Evolutionary conservation across 371 early-diverging fungal genomes (phyloP).

Genomic region (Haplosporangium sp.): DNA sequence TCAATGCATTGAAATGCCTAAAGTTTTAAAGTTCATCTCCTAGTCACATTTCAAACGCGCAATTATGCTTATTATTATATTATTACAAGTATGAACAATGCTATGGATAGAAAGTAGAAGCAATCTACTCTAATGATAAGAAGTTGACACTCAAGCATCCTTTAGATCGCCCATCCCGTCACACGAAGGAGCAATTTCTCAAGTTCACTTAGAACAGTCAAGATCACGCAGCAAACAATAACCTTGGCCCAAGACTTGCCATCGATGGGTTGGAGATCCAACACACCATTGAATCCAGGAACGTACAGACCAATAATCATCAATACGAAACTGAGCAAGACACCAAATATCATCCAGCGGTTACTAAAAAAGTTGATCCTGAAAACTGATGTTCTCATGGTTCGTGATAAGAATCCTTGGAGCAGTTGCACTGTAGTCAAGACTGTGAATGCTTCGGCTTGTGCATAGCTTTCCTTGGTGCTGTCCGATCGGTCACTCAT

Average conservation of each 20-base stretch:
- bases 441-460: constrained; percentile 77
- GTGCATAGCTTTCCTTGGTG: constrained; percentile 44
- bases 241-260: constrained; percentile 84
- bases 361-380: constrained; percentile 80
- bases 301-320: constrained; percentile 83
- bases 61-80: no score
- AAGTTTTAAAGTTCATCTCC: no score
- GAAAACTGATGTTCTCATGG: constrained; percentile 78
- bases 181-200: constrained; percentile 63
- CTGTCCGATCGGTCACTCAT: constrained; percentile 25
- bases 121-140: no score
- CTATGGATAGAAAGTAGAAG: no score
- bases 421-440: constrained; percentile 84
- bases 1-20: no score
- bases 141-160: neutral
- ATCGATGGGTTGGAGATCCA: constrained; percentile 74
- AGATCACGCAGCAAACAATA: constrained; percentile 72
- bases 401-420: constrained; percentile 84
- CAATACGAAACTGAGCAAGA: constrained; percentile 70
- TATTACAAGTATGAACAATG: no score
- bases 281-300: constrained; percentile 68
- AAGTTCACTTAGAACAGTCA: constrained; percentile 75
- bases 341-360: constrained; percentile 81
- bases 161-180: constrained; percentile 36
- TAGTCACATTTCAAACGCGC: no score